These are phyloP conservation scores for Arabidopsis thaliana DNA, from an alignment of 345 rosid genomes.

Conservation along the genomic window TAIR10.1 NC_003070.9:28265001-28265500, in stretches of 20 bases:
- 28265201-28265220: slow-evolving; percentile 45
- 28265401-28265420: slow-evolving; percentile 7
- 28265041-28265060: slow-evolving; percentile 56
- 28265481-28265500: slow-evolving; percentile 90
- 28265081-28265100: slow-evolving; percentile 57
- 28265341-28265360: slow-evolving; percentile 77
- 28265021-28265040: slow-evolving; percentile 54
- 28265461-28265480: slow-evolving; percentile 87
- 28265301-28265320: slow-evolving; percentile 60
- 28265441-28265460: slow-evolving; percentile 22
- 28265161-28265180: slow-evolving; percentile 51
- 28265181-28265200: slow-evolving; percentile 58
- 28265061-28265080: slow-evolving; percentile 56
- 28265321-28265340: slow-evolving; percentile 69
- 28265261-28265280: slow-evolving; percentile 33
- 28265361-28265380: slow-evolving; percentile 87
- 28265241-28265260: slow-evolving; percentile 8
- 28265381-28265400: slow-evolving; percentile 28
- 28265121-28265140: not conserved
- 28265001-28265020: slow-evolving; percentile 55
- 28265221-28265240: slow-evolving; percentile 54
- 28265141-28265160: slow-evolving; percentile 18
- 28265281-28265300: slow-evolving; percentile 39
- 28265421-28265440: slow-evolving; percentile 31
- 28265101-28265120: slow-evolving; percentile 3